These are phyloP conservation scores for Neoscytalidium dimidiatum DNA, from an alignment of 2,329 filamentous ascomycete species.

Conservation along the genomic window DNA sequence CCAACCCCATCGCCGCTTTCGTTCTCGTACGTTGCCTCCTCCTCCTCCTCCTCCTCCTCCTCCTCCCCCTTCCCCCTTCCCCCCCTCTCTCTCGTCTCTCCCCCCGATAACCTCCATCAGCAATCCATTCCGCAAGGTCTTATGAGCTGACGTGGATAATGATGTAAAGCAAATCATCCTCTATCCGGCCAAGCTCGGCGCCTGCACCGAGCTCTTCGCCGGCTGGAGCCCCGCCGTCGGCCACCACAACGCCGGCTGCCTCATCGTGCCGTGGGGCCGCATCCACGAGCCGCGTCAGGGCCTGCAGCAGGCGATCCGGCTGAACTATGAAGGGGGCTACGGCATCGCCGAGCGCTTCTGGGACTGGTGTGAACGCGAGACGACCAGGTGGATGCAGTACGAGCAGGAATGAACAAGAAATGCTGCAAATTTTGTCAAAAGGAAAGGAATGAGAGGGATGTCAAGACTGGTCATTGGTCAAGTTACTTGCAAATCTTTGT, in stretches of 20 bases:
- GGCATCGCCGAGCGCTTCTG: slow-evolving; percentile 43
- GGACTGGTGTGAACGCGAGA: slow-evolving; percentile 43
- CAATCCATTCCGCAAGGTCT: too few species aligned
- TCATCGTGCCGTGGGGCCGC: slow-evolving; percentile 52
- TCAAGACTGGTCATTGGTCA: too few species aligned
- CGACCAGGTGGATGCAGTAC: slow-evolving; percentile 25
- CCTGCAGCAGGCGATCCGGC: slow-evolving; percentile 34
- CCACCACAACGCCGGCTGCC: slow-evolving; percentile 31
- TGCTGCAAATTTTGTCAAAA: too few species aligned
- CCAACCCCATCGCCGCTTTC: not conserved
- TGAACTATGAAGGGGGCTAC: slow-evolving; percentile 40
- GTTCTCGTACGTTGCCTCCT: not conserved
- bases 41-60: not conserved
- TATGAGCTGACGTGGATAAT: not conserved
- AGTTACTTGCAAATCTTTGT: too few species aligned
- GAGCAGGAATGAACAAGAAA: not conserved
- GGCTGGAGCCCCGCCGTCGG: slow-evolving; percentile 10
- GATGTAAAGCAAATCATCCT: not conserved
- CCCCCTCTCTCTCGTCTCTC: too few species aligned
- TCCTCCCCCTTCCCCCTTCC: not conserved
- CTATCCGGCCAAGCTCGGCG: slow-evolving; percentile 19
- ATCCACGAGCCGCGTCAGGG: slow-evolving; percentile 36
- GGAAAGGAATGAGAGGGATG: not conserved
- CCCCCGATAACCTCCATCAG: too few species aligned
- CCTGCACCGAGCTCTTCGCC: slow-evolving; percentile 19